phyloP scores from a whole-genome alignment of 345 rosid species.

The Clarkia xantiana region DNA sequence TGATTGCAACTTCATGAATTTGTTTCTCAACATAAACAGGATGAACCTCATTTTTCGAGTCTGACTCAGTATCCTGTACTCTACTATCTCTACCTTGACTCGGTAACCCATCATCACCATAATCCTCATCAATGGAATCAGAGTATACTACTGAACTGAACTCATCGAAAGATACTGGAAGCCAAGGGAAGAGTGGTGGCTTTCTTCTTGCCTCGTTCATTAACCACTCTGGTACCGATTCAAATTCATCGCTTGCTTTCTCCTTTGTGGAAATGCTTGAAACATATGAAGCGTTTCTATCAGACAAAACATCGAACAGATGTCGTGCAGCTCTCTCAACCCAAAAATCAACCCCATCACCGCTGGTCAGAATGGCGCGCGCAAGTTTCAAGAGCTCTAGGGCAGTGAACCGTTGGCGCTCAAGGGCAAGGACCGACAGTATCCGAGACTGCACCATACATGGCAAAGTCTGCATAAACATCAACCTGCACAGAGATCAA shows the following conservation, averaged over 20 bases:
- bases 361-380: constrained; percentile 23
- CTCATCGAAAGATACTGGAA: constrained; percentile 34
- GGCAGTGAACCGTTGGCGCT: constrained; percentile 31
- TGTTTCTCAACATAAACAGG: constrained; percentile 17
- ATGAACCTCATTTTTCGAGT: constrained; percentile 17
- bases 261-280: constrained; percentile 28
- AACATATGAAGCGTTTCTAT: constrained; percentile 22
- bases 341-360: constrained; percentile 38
- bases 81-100: constrained; percentile 23
- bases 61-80: constrained; percentile 11
- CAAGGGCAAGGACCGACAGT: constrained; percentile 40
- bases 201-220: constrained; percentile 6
- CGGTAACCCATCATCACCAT: constrained; percentile 8
- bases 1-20: constrained; percentile 21
- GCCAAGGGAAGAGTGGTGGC: constrained; percentile 36
- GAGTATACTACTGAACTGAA: constrained; percentile 15
- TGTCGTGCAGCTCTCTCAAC: constrained; percentile 45
- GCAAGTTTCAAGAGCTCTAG: constrained; percentile 36
- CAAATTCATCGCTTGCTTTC: constrained; percentile 20
- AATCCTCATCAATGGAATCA: constrained; percentile 13
- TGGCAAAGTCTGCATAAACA: constrained; percentile 58
- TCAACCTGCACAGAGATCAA: constrained; percentile 24
- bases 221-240: constrained; percentile 47
- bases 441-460: constrained; percentile 47
- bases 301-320: constrained; percentile 50